phyloP scores from a whole-genome alignment of 192 early-diverging fungal genomes.

The Umbelopsis sp. region DNA sequence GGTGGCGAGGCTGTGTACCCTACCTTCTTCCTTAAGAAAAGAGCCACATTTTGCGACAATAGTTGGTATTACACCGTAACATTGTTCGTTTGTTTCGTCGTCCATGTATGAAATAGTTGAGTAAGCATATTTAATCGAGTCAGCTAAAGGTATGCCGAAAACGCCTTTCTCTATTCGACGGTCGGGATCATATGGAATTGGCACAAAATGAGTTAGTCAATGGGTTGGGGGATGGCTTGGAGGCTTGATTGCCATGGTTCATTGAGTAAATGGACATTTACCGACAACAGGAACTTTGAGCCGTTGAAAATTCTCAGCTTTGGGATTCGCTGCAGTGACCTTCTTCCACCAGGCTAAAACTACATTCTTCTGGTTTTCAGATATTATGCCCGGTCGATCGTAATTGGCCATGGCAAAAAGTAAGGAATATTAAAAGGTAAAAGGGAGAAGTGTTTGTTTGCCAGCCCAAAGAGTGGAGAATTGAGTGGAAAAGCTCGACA shows the following conservation, averaged over 20 bases:
- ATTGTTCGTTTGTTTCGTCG: constrained; percentile 31
- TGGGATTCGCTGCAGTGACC: constrained; percentile 21
- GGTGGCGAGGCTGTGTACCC: neutral
- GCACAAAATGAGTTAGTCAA: neutral
- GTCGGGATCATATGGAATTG: neutral
- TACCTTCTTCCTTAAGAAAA: constrained; percentile 42
- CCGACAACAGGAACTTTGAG: constrained; percentile 25
- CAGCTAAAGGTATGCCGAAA: constrained; percentile 22
- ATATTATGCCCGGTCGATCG: constrained; percentile 8
- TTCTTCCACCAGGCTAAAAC: constrained; percentile 32
- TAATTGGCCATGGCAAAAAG: constrained; percentile 7
- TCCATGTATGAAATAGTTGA: constrained; percentile 37
- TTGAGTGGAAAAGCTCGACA: too few species aligned
- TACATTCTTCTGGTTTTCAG: constrained; percentile 18
- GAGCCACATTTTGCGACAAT: constrained; percentile 45
- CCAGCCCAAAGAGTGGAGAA: neutral
- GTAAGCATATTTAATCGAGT: constrained; percentile 31
- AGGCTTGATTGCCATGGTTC: neutral
- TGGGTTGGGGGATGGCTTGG: too few species aligned
- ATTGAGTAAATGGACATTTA: constrained; percentile 1
- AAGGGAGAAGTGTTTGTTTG: neutral
- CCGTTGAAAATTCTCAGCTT: constrained; percentile 16
- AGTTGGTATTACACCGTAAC: constrained; percentile 37
- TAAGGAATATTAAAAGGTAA: neutral
- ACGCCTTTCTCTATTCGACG: constrained; percentile 23